phyloP scores from a whole-genome alignment of 768 basidiomycete species.

The Xerocomus brunneocitrinus region DNA sequence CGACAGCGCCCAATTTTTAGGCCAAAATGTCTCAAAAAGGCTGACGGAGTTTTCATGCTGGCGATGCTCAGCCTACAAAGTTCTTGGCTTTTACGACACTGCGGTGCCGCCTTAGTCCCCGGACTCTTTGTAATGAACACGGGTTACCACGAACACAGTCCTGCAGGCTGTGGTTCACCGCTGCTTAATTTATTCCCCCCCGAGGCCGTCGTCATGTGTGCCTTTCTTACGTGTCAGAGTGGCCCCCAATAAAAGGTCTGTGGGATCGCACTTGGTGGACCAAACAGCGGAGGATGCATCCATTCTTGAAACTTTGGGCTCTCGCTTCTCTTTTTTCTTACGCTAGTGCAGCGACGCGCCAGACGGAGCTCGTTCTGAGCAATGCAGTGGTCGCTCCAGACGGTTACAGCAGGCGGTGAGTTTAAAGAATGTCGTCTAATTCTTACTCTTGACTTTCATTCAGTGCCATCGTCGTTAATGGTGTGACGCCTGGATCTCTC shows the following conservation, averaged over 20 bases:
- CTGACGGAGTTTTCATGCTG: no score
- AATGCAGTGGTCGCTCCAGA: slow-evolving; percentile 43
- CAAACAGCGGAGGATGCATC: slow-evolving; percentile 6
- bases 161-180: not conserved
- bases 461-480: slow-evolving; percentile 40
- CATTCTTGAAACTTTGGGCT: slow-evolving; percentile 5
- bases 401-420: slow-evolving; percentile 34
- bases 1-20: not conserved
- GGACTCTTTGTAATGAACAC: not conserved
- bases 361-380: slow-evolving; percentile 29
- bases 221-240: not conserved
- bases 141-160: not conserved
- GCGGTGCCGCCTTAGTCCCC: not conserved
- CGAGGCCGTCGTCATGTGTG: not conserved
- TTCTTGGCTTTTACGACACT: not conserved
- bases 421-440: not conserved
- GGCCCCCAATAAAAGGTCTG: not conserved
- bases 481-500: slow-evolving; percentile 36
- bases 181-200: not conserved
- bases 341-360: slow-evolving; percentile 9
- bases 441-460: slow-evolving; percentile 3
- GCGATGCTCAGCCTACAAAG: not conserved
- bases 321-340: slow-evolving; percentile 9
- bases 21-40: not conserved
- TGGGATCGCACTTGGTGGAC: not conserved